Conservation (phyloP, 768 basidiomycete species). For the Trametes elegans region DNA sequence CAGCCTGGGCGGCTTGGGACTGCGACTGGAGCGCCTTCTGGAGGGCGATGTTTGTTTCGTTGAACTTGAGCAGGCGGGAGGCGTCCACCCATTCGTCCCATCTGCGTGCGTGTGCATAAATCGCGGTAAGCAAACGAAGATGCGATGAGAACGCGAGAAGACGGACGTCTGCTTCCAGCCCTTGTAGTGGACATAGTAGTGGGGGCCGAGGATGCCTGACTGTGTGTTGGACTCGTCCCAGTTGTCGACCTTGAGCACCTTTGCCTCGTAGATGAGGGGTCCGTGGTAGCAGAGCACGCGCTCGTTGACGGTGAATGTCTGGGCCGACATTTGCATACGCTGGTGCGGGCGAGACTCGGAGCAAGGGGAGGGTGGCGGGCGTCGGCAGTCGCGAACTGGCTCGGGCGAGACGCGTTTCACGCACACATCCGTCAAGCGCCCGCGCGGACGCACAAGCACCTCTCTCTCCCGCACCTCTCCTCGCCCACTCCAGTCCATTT, state of each 20-base stretch:
- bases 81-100: slow-evolving; percentile 98
- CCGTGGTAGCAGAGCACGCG: slow-evolving; percentile 93
- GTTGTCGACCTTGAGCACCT: slow-evolving; percentile 68
- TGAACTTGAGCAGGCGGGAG: slow-evolving; percentile 76
- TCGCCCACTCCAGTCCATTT: no score
- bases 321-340: slow-evolving; percentile 9
- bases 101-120: slow-evolving; percentile 38
- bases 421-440: not conserved
- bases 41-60: slow-evolving; percentile 72
- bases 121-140: not conserved
- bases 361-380: no score
- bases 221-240: slow-evolving; percentile 64
- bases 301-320: slow-evolving; percentile 48
- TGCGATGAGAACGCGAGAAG: no score
- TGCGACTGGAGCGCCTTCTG: slow-evolving; percentile 65
- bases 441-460: not conserved
- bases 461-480: not conserved
- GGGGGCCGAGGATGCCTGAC: slow-evolving; percentile 63
- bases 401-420: not conserved
- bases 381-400: not conserved
- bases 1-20: slow-evolving; percentile 41
- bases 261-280: slow-evolving; percentile 93
- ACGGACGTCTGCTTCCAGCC: slow-evolving; percentile 97
- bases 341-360: not conserved
- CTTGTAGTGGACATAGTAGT: slow-evolving; percentile 98